Evolutionary conservation across 2,329 filamentous ascomycete genomes (phyloP), one percentile per base, ranked within the genome.

Genomic region (Ascochyta clinopodiicola): DNA sequence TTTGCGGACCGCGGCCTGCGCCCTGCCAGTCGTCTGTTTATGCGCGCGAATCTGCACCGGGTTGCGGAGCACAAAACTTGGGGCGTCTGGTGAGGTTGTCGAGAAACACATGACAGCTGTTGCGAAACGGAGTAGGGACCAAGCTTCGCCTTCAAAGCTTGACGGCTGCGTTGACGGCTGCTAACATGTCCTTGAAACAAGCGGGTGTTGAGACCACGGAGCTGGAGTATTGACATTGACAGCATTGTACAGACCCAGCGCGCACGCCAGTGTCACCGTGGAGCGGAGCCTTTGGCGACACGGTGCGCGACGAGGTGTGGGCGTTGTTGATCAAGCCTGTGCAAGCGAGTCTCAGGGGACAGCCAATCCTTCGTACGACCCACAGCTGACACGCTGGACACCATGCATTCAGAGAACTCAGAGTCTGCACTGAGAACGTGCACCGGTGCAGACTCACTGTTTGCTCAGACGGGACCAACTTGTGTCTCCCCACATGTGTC

Each of bases 51-150:
- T 37, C 29, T 22, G 29, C 19, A 22, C 37, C 37, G 31, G 10
- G 6, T n/a, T 56, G 36, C 46, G 52, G 46, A 56, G 46, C 24
- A 43, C 52, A 45, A 56, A 56, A 56, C 52, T 27, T 31, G 27
- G 24, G 13, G 24, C 27, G 52, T 56, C 46, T 56, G 52, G 42
- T 38, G 39, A 50, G 40, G 13, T 42, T 21, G 42, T 52, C 29
- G 36, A 39, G 52, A 50, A 50, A 50, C 52, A 37, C 39, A n/a
- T 35, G 36, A 56, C 27, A 40, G 45, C 45, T 22, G 32, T 45
- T 50, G 46, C 52, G 52, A 56, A 56, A 56, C 52, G 29, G 25
- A 15, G 6, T 21, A 37, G 24, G 19, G 43, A 35, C 45, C 52
- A 56, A 56, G 52, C 52, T 46, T 56, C 31, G 40, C 40, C 6